These are phyloP conservation scores for Fomitiporia mediterranea DNA, from an alignment of 1,284 basidiomycete species.

Conservation along the genomic window DNA sequence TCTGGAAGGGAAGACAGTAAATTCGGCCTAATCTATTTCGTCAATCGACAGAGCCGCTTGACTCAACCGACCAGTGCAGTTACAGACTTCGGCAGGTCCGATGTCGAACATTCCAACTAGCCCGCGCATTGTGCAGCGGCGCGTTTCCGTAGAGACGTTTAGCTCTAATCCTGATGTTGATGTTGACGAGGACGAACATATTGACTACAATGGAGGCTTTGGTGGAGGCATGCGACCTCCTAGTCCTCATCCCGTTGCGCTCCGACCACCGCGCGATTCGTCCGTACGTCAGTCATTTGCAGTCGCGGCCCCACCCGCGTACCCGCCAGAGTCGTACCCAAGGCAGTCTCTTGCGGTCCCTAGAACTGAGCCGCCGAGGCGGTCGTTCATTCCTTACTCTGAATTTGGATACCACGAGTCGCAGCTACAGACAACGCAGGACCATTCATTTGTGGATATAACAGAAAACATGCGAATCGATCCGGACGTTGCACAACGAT, in stretches of 20 bases:
- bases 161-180: not conserved
- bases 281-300: not conserved
- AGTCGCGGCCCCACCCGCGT: not conserved
- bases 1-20: no score
- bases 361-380: not conserved
- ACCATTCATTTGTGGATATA: not conserved
- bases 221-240: not conserved
- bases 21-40: not conserved
- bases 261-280: constrained; percentile 1
- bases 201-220: not conserved
- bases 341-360: no score
- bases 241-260: not conserved
- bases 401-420: not conserved
- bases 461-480: constrained; percentile 1
- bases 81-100: constrained; percentile 1
- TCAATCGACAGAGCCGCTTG: no score
- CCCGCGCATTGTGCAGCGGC: not conserved
- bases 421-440: not conserved
- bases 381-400: not conserved
- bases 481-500: not conserved
- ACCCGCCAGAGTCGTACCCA: no score
- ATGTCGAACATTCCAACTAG: not conserved
- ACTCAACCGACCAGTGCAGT: not conserved
- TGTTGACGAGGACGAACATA: not conserved
- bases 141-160: not conserved